phyloP scores from a whole-genome alignment of 2,329 filamentous ascomycete genomes.

The Aspergillus awamori region DNA sequence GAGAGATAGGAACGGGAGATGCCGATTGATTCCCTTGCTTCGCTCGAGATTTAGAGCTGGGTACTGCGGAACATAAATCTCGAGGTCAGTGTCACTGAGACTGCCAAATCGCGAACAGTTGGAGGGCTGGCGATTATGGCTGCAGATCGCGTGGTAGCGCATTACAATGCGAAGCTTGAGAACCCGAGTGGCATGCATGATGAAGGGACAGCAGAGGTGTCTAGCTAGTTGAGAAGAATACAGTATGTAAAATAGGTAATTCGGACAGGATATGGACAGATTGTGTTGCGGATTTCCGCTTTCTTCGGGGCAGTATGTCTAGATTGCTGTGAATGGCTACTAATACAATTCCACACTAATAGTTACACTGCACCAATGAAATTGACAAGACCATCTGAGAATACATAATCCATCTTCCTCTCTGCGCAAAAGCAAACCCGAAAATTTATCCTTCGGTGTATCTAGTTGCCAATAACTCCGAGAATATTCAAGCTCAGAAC shows the following conservation, averaged over 20 bases:
- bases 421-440: too few relatives aligned
- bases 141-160: background rate
- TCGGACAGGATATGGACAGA: too few relatives aligned
- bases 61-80: background rate
- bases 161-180: background rate
- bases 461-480: too few relatives aligned
- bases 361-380: too few relatives aligned
- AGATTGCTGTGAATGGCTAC: too few relatives aligned
- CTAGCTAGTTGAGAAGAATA: background rate
- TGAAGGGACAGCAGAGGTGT: background rate
- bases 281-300: too few relatives aligned
- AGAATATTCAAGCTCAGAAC: background rate
- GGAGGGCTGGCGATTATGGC: background rate
- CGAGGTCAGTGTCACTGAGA: background rate
- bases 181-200: too few relatives aligned
- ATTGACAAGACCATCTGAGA: too few relatives aligned
- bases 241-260: too few relatives aligned
- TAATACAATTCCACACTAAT: accelerated
- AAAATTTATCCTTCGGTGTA: too few relatives aligned
- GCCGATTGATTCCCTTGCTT: conserved; percentile 6
- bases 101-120: conserved; percentile 2
- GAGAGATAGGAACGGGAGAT: background rate
- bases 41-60: conserved; percentile 8
- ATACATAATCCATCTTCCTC: too few relatives aligned
- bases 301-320: too few relatives aligned